phyloP scores from a whole-genome alignment of 345 rosid species.

The Bruguiera sexangula region DNA sequence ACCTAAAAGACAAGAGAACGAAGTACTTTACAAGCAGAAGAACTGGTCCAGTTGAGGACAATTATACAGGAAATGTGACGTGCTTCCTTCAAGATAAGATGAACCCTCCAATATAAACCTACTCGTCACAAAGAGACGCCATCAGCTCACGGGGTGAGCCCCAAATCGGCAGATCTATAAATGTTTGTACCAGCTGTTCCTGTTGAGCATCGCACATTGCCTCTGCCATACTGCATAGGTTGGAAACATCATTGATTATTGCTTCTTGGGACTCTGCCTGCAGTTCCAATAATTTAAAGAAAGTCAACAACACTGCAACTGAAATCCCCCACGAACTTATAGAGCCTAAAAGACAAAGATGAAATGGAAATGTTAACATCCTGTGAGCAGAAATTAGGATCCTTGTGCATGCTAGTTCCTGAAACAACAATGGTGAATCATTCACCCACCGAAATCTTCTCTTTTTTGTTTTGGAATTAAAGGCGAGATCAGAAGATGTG shows the following conservation, averaged over 20 bases:
- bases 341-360: too few relatives aligned
- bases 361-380: background rate
- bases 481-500: too few relatives aligned
- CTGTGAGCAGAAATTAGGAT: background rate
- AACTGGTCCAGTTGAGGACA: background rate
- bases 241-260: slow-evolving; percentile 43
- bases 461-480: too few relatives aligned
- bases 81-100: background rate
- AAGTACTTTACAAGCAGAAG: slow-evolving; percentile 3
- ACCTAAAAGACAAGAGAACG: background rate
- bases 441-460: too few relatives aligned
- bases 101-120: slow-evolving; percentile 9
- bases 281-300: slow-evolving; percentile 5
- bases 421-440: too few relatives aligned
- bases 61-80: slow-evolving; percentile 1
- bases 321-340: background rate
- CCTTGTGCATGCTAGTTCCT: background rate
- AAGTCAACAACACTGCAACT: background rate
- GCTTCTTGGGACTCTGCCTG: slow-evolving; percentile 72
- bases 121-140: slow-evolving; percentile 48
- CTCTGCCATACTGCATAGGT: slow-evolving; percentile 65
- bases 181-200: slow-evolving; percentile 38
- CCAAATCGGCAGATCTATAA: slow-evolving; percentile 69
- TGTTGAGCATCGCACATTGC: slow-evolving; percentile 48
- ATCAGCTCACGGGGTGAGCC: slow-evolving; percentile 60